Evolutionary conservation across 2,329 filamentous ascomycete species (phyloP), one percentile per base, ranked within the genome.

Genomic region (Fusarium haematococcum): DNA sequence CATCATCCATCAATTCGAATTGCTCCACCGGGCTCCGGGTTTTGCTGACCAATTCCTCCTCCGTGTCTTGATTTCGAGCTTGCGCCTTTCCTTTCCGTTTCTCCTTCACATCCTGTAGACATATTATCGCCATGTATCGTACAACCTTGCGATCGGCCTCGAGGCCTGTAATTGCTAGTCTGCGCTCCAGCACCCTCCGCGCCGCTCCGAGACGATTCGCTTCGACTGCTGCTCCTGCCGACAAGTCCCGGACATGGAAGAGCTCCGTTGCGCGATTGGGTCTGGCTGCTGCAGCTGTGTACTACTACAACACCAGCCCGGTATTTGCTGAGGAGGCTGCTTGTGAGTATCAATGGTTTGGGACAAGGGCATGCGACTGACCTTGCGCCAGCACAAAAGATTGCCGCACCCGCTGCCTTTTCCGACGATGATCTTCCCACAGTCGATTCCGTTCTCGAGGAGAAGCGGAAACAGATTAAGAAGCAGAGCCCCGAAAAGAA

Each of bases 251-350:
- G 82, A 93, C 91, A 81, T 98, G 94, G 94, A 97, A 95, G 88
- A 93, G 91, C 82, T 88, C 91, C 61, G 88, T 88, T 5, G 82
- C 90, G 78, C 90, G 96, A 86, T 93, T 95, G 90, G 94, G 91
- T 75, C 81, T 97, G 65, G 95, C 94, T 0, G 88, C 87, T 68
- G 94, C 89, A 23, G 91, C 92, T 54, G 85, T 98, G 59, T 99
- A 98, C 86, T 98, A 94, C 84, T 99, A 98, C 84, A 97, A 95
- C 86, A 98, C 95, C 9, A 96, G 93, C 79, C 90, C 91, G 63
- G 87, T 95, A 25, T 98, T 98, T 83, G 94, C 95, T 18, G 94
- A 98, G 79, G 93, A 97, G 83, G 90, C 91, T 39, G 84, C 89
- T 77, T 89, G 95, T 97, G 89, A 76, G 93, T 84, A 30, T 4